Base-by-base conservation (phyloP, 192 early-diverging fungal genomes). In the Coemansia sp. region DNA sequence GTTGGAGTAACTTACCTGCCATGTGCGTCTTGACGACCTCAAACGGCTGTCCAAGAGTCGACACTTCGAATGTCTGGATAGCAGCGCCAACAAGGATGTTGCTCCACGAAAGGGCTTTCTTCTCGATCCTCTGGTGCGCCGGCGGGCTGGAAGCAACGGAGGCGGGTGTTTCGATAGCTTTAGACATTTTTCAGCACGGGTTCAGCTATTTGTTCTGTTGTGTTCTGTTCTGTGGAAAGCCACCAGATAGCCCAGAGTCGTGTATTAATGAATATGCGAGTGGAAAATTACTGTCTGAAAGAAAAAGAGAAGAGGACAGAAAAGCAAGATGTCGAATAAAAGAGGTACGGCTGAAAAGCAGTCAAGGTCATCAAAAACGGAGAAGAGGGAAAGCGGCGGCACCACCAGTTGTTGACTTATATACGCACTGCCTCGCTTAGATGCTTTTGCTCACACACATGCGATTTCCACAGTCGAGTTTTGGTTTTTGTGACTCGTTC, bases 11-110 rank as follows among this genome's bases (percentile, higher is more conserved):
- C 70, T 62, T 68, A 72, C 75, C 91, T 48, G 95, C 95, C 79
- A 98, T 87, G 64, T 95, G 94, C 10, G 95, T 97, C 83, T 97
- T 97, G 69, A 94, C 77, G 25, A 97, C 95, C 83, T 97, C 95
- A 77, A 97, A 97, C 34, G 95, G 95, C 76, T 96, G 95, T 25
- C 94, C 93, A 28, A 95, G 87, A 7, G 95, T 94, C 23, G 91
- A 91, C 26, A 92, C 91, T 73, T 96, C 94, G 73, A 98, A 96
- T 67, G 89, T 86, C 81, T 92, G 89, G 72, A 92, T 91, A 83
- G 88, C 90, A 37, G 93, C 95, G 52, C 95, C 94, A 37, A 97
- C 78, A 15, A 88, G 87, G 40, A 98, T 86, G 76, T 98, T 98
- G 52, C 79, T 75, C 76, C 86, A 96, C 52, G 89, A 92, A 58